Percentiles rank a stretch among this genome's conserved stretches.
These are phyloP conservation scores for Mycosphaerelloides madeirae DNA, from an alignment of 2,329 filamentous ascomycete species.

Conservation along the genomic window DNA sequence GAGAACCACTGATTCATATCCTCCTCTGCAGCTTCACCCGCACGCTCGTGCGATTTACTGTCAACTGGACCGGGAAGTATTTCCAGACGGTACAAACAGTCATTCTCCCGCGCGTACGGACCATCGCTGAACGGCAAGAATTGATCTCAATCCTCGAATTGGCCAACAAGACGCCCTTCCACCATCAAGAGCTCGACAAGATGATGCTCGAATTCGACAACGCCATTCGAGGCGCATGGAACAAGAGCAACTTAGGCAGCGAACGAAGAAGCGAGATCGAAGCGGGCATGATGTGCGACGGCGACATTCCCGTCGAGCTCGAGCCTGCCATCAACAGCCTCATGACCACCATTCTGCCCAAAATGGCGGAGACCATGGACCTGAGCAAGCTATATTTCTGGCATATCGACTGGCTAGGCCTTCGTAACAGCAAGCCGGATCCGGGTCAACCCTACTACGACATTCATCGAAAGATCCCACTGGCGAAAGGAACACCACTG, in stretches of 20 bases:
- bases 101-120: slow-evolving; percentile 33
- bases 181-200: slow-evolving; percentile 43
- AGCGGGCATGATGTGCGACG: slow-evolving; percentile 50
- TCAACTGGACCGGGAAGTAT: slow-evolving; percentile 52
- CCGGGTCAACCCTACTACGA: slow-evolving; percentile 49
- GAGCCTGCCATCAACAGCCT: slow-evolving; percentile 46
- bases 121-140: slow-evolving; percentile 50
- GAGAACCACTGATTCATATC: slow-evolving; percentile 41
- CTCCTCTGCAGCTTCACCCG: slow-evolving; percentile 71
- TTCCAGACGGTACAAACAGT: slow-evolving; percentile 18
- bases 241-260: slow-evolving; percentile 40
- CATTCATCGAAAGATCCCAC: slow-evolving; percentile 50
- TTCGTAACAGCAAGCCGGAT: slow-evolving; percentile 24
- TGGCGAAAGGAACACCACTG: slow-evolving; percentile 32
- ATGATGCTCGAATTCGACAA: slow-evolving; percentile 58
- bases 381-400: slow-evolving; percentile 66
- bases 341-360: slow-evolving; percentile 48
- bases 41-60: slow-evolving; percentile 65
- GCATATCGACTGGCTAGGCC: slow-evolving; percentile 64
- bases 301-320: slow-evolving; percentile 48
- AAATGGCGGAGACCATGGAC: slow-evolving; percentile 58
- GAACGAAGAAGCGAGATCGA: slow-evolving; percentile 47
- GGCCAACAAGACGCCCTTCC: slow-evolving; percentile 44
- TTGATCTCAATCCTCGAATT: slow-evolving; percentile 51
- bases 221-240: slow-evolving; percentile 57